Base-by-base conservation (phyloP, 352 stramenopile species). In the Phytophthora brassicae region DNA sequence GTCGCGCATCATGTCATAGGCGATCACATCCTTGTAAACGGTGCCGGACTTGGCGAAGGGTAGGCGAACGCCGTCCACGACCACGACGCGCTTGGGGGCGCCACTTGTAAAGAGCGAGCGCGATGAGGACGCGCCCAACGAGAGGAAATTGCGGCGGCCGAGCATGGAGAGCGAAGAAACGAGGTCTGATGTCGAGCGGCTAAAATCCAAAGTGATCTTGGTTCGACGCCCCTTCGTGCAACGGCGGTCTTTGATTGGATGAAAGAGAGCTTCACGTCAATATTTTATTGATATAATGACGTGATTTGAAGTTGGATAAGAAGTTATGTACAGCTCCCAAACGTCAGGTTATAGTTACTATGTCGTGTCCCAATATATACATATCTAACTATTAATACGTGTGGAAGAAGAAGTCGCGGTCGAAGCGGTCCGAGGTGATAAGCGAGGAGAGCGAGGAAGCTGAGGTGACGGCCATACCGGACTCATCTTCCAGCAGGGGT, bases 11-110 rank as follows among this genome's bases (percentile, higher is more conserved):
- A 99, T 88, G 85, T 99, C 97, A 60, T 99, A 98, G 16, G 96
- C 96, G 55, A 99, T 86, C 69, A 97, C 75, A 71, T 99, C 95
- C 64, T 98, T 95, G 85, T 99, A 99, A 47, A 98, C 84, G 20
- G 95, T 99, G 46, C 87, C 91, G 20, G 92, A 96, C 75, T 96
- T 90, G 47, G 91, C 86, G 79, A 99, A 99, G 28, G 97, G 97
- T 28, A 99, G 82, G 44, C 97, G 93, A 20, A 97, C 77, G 50
- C 95, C 94, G 51, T 98, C 89, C 31, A 98, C 91, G 22, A 98
- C 80, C n/a, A 98, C 92, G 35, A 98, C 92, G 50, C 85, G 85
- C 57, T 81, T 83, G 20, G 67, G 33, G 46, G 67, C 69, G 12
- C 45, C 58, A 19, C 60, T 75, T 38, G 75, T 45, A 19, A 45